A percentile compares a stretch with the other conserved stretches of the same genome.
phyloP scores from a whole-genome alignment of 768 basidiomycete species.

The Cyclocybe cylindracea region DNA sequence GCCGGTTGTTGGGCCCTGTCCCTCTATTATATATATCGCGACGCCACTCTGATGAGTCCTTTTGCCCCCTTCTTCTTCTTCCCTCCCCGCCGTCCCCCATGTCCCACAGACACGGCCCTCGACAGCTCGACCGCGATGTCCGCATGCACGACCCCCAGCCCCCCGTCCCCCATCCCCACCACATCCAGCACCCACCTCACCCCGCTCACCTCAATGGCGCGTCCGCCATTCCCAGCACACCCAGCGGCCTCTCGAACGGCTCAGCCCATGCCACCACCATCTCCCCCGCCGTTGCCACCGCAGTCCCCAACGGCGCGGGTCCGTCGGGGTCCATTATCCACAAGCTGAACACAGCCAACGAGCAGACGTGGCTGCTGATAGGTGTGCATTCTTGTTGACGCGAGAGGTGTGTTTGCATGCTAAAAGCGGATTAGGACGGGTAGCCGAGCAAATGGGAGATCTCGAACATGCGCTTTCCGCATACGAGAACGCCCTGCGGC shows the following conservation, averaged over 20 bases:
- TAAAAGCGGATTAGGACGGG: constrained; percentile 61
- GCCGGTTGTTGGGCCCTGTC: constrained; percentile 45
- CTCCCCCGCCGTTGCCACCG: constrained; percentile 47
- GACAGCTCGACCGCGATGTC: constrained; percentile 57
- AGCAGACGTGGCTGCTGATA: constrained; percentile 94
- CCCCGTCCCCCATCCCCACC: constrained; percentile 35
- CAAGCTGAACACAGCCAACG: constrained; percentile 84
- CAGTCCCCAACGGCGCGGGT: constrained; percentile 32
- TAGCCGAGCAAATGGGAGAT: constrained; percentile 95
- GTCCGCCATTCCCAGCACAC: constrained; percentile 42
- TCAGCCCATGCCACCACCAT: constrained; percentile 39
- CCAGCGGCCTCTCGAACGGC: constrained; percentile 44
- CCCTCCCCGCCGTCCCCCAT: constrained; percentile 38
- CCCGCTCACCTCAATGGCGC: constrained; percentile 57
- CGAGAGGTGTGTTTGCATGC: constrained; percentile 14
- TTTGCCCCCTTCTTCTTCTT: constrained; percentile 46
- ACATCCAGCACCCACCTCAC: constrained; percentile 34
- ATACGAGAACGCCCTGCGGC: constrained; percentile 94
- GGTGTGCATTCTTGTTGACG: constrained; percentile 46
- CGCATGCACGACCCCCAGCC: constrained; percentile 63
- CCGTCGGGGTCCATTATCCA: constrained; percentile 55
- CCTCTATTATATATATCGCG: constrained; percentile 60
- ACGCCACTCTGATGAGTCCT: constrained; percentile 44
- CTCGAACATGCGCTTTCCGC: constrained; percentile 89
- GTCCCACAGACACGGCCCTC: constrained; percentile 63